phyloP scores from a whole-genome alignment of 805 yeast genomes.

The Candida yuanshanica region DNA sequence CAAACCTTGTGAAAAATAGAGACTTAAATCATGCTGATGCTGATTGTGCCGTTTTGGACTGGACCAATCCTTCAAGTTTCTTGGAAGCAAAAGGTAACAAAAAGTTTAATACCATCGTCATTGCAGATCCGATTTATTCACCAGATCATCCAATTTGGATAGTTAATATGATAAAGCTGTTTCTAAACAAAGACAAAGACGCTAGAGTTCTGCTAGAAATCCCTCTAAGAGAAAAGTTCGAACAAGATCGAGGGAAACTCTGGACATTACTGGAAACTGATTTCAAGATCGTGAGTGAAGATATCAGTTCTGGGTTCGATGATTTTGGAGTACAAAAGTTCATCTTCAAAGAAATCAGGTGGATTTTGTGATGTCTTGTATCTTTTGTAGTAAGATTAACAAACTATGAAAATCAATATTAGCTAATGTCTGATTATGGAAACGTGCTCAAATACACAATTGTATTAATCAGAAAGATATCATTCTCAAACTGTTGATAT shows the following conservation, averaged over 20 bases:
- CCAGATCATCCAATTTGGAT: slow-evolving; percentile 75
- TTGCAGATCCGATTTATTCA: slow-evolving; percentile 90
- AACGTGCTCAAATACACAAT: no score
- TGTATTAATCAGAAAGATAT: no score
- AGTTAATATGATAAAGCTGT: slow-evolving; percentile 47
- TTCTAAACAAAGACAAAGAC: slow-evolving; percentile 30
- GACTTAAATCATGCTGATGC: slow-evolving; percentile 40
- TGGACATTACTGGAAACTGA: slow-evolving; percentile 47
- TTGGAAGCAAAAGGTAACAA: slow-evolving; percentile 23
- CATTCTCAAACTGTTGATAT: no score
- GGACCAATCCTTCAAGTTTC: slow-evolving; percentile 58
- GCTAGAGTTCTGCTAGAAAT: slow-evolving; percentile 62
- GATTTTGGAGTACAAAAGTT: slow-evolving; percentile 77
- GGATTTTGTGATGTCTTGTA: slow-evolving; percentile 62
- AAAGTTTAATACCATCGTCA: slow-evolving; percentile 53
- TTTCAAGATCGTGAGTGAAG: slow-evolving; percentile 25
- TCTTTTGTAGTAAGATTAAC: no score
- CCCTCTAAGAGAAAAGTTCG: slow-evolving; percentile 67
- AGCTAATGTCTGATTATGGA: no score
- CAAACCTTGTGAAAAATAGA: slow-evolving; percentile 59
- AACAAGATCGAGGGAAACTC: slow-evolving; percentile 53
- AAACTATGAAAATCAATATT: no score
- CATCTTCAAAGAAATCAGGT: slow-evolving; percentile 31
- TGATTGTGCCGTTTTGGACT: slow-evolving; percentile 57
- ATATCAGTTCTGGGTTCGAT: slow-evolving; percentile 56